Conservation (phyloP, 306 rosid species). For the Fagus sylvatica region DNA sequence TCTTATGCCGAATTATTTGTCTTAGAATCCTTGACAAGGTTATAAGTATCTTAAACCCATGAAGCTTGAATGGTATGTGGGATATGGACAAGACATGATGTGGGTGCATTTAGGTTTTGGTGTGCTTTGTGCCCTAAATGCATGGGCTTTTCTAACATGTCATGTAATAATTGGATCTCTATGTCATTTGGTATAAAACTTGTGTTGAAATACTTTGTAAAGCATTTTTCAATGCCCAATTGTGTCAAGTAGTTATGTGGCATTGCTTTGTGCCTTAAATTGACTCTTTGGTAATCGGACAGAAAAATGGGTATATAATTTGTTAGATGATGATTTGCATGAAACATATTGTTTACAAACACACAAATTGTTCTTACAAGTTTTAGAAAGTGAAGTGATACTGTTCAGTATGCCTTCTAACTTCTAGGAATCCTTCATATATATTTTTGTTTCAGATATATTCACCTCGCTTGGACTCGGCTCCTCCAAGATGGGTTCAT, state of each 20-base stretch:
- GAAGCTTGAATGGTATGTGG: too few relatives aligned
- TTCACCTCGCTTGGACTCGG: conserved; percentile 79
- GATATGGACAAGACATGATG: too few relatives aligned
- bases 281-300: not conserved
- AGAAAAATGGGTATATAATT: not conserved
- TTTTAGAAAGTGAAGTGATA: not conserved
- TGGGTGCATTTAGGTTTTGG: not conserved
- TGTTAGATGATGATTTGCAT: not conserved
- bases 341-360: not conserved
- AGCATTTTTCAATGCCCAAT: not conserved
- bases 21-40: too few relatives aligned
- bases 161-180: not conserved
- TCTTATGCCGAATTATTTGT: too few relatives aligned
- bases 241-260: too few relatives aligned
- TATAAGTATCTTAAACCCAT: too few relatives aligned
- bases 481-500: conserved; percentile 99
- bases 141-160: not conserved
- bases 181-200: not conserved
- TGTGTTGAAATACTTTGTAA: not conserved
- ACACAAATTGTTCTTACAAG: not conserved
- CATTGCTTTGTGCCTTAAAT: not conserved
- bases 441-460: conserved; percentile 55
- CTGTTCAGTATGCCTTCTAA: not conserved
- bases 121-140: not conserved
- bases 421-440: not conserved